These are phyloP conservation scores for Globisporangium canariense DNA, from an alignment of 352 stramenopile species.

Conservation along the genomic window DNA sequence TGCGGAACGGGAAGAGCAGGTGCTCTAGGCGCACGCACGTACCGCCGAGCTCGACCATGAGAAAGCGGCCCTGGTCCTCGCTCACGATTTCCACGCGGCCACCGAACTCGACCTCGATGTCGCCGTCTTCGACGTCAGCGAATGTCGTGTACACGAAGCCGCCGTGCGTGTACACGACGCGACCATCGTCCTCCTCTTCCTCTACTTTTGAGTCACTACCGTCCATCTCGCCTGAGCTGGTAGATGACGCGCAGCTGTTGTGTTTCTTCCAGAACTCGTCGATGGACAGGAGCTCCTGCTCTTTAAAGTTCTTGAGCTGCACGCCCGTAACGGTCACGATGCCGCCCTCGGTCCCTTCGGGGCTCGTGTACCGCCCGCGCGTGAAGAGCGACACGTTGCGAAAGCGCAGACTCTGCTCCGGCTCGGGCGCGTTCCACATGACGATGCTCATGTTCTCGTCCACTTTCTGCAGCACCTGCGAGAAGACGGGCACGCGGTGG, in stretches of 20 bases:
- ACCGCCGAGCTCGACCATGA: constrained; percentile 11
- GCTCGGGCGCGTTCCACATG: constrained; percentile 5
- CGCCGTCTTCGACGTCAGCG: neutral
- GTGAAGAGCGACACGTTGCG: constrained; percentile 13
- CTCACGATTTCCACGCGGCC: constrained; percentile 1
- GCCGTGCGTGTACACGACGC: constrained; percentile 8
- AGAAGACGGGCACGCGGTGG: constrained; percentile 9
- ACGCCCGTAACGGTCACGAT: constrained; percentile 5
- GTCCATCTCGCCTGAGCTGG: neutral
- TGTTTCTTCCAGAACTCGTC: constrained; percentile 5
- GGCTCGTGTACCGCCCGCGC: constrained; percentile 1
- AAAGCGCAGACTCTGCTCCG: constrained; percentile 4
- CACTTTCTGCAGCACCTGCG: constrained; percentile 6
- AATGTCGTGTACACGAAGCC: constrained; percentile 12
- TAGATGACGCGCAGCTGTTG: neutral
- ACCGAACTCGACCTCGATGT: constrained; percentile 8
- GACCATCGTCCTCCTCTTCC: neutral
- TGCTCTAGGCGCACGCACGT: constrained; percentile 8
- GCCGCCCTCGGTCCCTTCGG: neutral
- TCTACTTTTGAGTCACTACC: neutral
- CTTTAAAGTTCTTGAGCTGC: constrained; percentile 10
- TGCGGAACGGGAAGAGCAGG: constrained; percentile 4
- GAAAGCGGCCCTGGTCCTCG: constrained; percentile 10
- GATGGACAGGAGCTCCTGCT: constrained; percentile 4
- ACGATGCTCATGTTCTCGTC: constrained; percentile 1